Conservation (phyloP, 805 yeast genomes). For the Starmerella vitae region DNA sequence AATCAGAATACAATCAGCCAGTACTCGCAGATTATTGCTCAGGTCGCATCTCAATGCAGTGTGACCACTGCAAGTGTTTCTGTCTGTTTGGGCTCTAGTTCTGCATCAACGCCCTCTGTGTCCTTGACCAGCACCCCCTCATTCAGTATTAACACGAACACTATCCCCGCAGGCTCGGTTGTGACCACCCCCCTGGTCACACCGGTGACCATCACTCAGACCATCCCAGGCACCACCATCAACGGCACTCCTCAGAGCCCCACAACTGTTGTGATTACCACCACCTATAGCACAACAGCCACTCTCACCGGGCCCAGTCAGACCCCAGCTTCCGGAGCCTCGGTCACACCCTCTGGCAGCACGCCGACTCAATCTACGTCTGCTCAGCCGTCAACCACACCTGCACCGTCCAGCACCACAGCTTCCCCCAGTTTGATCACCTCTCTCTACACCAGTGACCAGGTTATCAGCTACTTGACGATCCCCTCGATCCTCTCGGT, state of each 20-base stretch:
- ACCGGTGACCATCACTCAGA: neutral
- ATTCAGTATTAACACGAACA: conserved; percentile 1
- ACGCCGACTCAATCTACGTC: neutral
- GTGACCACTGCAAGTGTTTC: conserved; percentile 1
- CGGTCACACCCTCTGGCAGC: neutral
- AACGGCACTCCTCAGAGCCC: conserved; percentile 1
- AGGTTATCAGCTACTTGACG: conserved; percentile 7
- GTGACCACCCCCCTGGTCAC: neutral
- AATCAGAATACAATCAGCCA: neutral
- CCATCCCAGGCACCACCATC: conserved; percentile 1
- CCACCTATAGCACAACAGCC: neutral
- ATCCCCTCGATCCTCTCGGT: conserved; percentile 11
- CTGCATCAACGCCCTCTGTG: neutral
- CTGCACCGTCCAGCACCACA: neutral
- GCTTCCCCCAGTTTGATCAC: conserved; percentile 1
- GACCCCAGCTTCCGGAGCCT: neutral
- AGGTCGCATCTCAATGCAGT: neutral
- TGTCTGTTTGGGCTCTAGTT: neutral
- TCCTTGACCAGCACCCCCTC: neutral
- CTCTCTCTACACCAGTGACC: neutral
- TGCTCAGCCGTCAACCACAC: neutral
- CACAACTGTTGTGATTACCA: neutral
- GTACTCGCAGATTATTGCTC: neutral
- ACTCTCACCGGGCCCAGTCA: neutral
- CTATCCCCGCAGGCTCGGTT: conserved; percentile 1